Base-by-base conservation (phyloP, 345 rosid species). In the Carallia pectinifolia region DNA sequence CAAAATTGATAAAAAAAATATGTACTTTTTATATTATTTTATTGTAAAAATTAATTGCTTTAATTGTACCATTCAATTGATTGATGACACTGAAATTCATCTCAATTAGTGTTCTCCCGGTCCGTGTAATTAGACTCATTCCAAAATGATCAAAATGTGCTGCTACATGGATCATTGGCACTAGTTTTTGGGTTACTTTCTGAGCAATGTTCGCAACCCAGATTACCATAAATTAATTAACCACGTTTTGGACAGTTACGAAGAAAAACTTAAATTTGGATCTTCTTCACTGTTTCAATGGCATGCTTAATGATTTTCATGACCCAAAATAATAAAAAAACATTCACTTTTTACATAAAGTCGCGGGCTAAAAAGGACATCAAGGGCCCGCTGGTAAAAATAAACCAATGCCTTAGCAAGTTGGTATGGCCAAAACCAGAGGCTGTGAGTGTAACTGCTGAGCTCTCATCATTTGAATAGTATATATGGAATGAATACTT, bases 391-490 rank as follows among this genome's bases (percentile, higher is more conserved):
- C 12, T 1, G 60, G 17, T 8, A 4, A 9, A 56, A 1, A 56
- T 19, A 56, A 56, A 56, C 60, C 34, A 56, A 56, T 7, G 60
- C 60, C 31, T 56, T 56, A 15, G 16, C 9, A 1, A 7, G 60
- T 38, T 15, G 65, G 66, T 61, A 58, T 29, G 55, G 62, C 68
- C 53, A 8, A 78, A 78, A 61, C 74, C 74, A 61, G 29, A 47
- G n/a, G 65, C 74, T 36, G 7, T 6, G 60, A 54, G 6, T 73
- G 65, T 19, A 62, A 67, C 50, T 10, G 74, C 17, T 62, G 3
- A 18, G 6, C 5, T 53, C 23, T 19, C 77, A 30, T 67, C 38
- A 23, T 31, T 6, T 37, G 58, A 19, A 54, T 23, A 33, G 34
- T 33, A 55, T 8, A 19, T 54, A 55, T 19, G 13, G 9, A 12